Evolutionary conservation across 2,329 filamentous ascomycete species (phyloP).

Genomic region (Emergomyces africanus): DNA sequence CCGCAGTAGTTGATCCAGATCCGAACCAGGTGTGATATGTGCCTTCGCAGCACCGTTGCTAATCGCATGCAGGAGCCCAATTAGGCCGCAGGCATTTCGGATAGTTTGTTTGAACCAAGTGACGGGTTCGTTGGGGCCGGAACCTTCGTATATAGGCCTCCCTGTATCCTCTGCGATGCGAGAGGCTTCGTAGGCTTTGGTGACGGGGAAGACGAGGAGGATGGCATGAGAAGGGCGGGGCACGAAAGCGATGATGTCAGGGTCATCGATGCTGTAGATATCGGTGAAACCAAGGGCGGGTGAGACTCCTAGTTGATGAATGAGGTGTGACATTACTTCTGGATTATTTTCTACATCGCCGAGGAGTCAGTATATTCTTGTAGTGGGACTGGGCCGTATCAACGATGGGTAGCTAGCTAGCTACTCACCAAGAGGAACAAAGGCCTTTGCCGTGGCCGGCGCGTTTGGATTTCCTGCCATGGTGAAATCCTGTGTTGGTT

Average conservation of each 20-base stretch:
- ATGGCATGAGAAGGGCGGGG: constrained; percentile 80
- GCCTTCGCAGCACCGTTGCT: constrained; percentile 59
- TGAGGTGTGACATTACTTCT: constrained; percentile 70
- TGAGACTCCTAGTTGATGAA: constrained; percentile 76
- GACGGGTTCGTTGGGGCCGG: constrained; percentile 59
- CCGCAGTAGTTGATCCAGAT: constrained; percentile 45
- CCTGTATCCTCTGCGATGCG: constrained; percentile 60
- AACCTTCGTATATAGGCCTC: constrained; percentile 51
- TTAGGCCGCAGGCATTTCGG: constrained; percentile 81
- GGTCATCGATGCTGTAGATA: constrained; percentile 81
- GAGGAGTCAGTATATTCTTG: background rate
- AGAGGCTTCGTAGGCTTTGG: constrained; percentile 62
- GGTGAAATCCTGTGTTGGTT: background rate
- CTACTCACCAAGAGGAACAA: constrained; percentile 34
- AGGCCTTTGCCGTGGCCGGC: constrained; percentile 32
- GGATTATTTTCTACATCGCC: constrained; percentile 56
- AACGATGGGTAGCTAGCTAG: background rate
- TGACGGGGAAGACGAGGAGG: constrained; percentile 84
- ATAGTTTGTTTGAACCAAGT: constrained; percentile 96
- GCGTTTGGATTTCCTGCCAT: constrained; percentile 27
- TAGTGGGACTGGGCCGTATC: background rate
- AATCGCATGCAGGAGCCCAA: constrained; percentile 73
- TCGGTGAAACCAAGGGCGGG: constrained; percentile 68
- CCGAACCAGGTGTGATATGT: constrained; percentile 43
- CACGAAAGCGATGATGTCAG: constrained; percentile 71